Percentiles rank a stretch among this genome's conserved stretches.
Evolutionary conservation across 805 yeast species (phyloP).

Genomic region (Ogataea neopini): DNA sequence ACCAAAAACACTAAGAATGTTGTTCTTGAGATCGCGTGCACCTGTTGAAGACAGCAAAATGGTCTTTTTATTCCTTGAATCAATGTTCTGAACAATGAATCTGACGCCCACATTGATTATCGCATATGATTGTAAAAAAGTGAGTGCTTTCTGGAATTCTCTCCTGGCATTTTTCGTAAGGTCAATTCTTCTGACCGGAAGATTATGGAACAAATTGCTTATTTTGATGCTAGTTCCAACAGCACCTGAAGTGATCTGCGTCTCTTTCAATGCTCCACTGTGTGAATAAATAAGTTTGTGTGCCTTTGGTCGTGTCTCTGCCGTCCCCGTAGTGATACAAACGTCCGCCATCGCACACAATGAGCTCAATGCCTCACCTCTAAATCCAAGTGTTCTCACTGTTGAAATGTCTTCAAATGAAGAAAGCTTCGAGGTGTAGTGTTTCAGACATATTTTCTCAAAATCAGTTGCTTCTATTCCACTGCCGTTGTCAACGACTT

Average conservation of each 20-base stretch:
- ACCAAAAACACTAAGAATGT: constrained; percentile 71
- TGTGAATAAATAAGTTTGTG: constrained; percentile 52
- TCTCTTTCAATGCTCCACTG: constrained; percentile 49
- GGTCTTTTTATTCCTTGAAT: constrained; percentile 48
- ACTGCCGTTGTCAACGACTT: constrained; percentile 65
- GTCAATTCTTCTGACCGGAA: constrained; percentile 84
- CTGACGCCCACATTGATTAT: constrained; percentile 59
- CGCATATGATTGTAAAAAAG: constrained; percentile 65
- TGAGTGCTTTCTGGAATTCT: constrained; percentile 71
- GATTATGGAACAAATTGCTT: constrained; percentile 56
- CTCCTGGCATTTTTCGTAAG: constrained; percentile 64
- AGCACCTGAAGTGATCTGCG: constrained; percentile 47
- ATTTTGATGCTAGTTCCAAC: constrained; percentile 71
- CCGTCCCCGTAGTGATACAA: constrained; percentile 50
- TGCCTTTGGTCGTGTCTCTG: constrained; percentile 55
- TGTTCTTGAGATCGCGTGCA: constrained; percentile 47
- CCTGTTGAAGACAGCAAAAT: constrained; percentile 63
- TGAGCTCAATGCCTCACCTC: constrained; percentile 82
- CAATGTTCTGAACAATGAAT: constrained; percentile 58
- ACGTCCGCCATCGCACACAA: constrained; percentile 57
- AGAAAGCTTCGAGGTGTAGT: constrained; percentile 65
- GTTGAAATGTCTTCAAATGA: constrained; percentile 53
- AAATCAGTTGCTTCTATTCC: constrained; percentile 61
- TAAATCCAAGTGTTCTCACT: constrained; percentile 65
- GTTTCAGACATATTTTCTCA: constrained; percentile 54